Conservation (phyloP, 2,329 filamentous ascomycete species). For the Bipolaris sorokiniana region DNA sequence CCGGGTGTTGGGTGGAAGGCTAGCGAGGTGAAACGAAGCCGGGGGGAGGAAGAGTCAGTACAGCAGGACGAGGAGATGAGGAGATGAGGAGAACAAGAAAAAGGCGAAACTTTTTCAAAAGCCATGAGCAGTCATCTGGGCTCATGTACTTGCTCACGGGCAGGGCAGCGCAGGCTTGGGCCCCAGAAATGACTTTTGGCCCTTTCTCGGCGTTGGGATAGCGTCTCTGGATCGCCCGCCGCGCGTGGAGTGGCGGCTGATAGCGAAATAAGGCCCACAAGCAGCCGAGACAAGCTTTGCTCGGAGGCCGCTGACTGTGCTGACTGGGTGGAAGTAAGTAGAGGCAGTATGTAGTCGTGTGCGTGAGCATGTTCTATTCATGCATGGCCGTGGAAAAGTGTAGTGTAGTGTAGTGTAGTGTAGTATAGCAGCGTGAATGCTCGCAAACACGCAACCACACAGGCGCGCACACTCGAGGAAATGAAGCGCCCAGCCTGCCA, state of each 20-base stretch:
- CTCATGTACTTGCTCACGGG: conserved; percentile 25
- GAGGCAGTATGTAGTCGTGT: not conserved
- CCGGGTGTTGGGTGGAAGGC: conserved; percentile 12
- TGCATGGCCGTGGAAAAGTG: not conserved
- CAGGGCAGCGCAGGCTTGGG: conserved; percentile 20
- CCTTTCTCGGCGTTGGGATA: conserved; percentile 40
- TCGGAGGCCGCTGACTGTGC: conserved; percentile 42
- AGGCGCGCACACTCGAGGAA: not conserved
- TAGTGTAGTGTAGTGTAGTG: too few species aligned
- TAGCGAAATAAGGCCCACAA: conserved; percentile 45
- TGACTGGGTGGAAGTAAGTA: too few species aligned
- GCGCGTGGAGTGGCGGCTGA: conserved; percentile 46
- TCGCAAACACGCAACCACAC: not conserved
- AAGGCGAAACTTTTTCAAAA: conserved; percentile 28
- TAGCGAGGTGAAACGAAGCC: conserved; percentile 27
- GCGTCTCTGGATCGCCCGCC: conserved; percentile 43
- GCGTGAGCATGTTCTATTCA: too few species aligned
- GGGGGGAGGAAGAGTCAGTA: conserved; percentile 2
- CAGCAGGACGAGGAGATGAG: conserved; percentile 4
- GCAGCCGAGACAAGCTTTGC: conserved; percentile 48
- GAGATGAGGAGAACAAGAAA: conserved; percentile 3
- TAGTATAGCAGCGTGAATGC: too few species aligned
- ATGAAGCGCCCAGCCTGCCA: conserved; percentile 22
- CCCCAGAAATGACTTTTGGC: conserved; percentile 35
- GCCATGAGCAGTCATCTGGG: conserved; percentile 27